Evolutionary conservation across 805 yeast genomes (phyloP), one percentile per base, ranked within the genome.

Genomic region (Candida loeiensis): DNA sequence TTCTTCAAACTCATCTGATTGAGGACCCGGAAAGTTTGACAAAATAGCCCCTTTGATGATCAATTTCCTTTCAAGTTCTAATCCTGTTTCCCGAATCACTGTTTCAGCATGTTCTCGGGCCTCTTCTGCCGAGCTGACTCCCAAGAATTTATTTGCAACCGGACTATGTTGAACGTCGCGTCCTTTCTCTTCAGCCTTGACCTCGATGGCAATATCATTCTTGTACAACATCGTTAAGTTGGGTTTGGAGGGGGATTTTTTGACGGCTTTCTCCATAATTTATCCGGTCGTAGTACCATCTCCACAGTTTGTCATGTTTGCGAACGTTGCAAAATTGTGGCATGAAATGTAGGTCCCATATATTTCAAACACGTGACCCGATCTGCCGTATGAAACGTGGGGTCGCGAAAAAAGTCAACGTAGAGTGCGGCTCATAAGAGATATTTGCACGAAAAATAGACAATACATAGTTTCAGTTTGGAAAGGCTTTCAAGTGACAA

Each of bases 41-140:
- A 35, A 26, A n/a, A 35, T 25, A 16, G 38, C 28, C 12, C 38
- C 38, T 14, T 35, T 35, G 22, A 35, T 13, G 4, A 35, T 24
- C n/a, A 35, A 12, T n/a, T 21, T 20, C 6, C 11, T 24, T 6
- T 25, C 19, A 4, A 18, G 16, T 6, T 35, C 38, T 12, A 35
- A 15, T 6, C 38, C 38, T 4, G 38, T 35, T 9, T 12, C 25
- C n/a, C 26, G 25, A 5, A 19, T 21, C 5, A 35, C 25, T 6
- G 18, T 18, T 16, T 26, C 18, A 15, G 38, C 38, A 8, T 35
- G 31, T 6, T 25, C 21, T 7, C 15, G n/a, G 9, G 38, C 38
- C 4, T 35, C 38, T 13, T 25, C 15, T 17, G n/a, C 18, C 4
- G 30, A 26, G 3, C n/a, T 16, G 35, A 37, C 8, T 16, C 18